Evolutionary conservation across 1,139 yeast genomes (phyloP).

Genomic region (Yamadazyma diddensiae): DNA sequence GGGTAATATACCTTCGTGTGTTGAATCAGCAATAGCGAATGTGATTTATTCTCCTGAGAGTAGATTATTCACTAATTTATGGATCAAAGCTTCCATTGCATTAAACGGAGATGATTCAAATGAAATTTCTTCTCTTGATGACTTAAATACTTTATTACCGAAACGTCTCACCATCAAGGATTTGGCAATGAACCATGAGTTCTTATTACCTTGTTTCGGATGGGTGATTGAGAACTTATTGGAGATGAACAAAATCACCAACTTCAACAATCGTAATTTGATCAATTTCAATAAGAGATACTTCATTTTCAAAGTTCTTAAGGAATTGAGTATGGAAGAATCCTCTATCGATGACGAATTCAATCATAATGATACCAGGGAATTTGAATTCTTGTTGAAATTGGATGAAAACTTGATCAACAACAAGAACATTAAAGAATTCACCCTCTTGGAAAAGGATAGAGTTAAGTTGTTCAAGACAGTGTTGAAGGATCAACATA

Average conservation of each 20-base stretch:
- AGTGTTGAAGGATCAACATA: slow-evolving; percentile 35
- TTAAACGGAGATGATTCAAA: slow-evolving; percentile 17
- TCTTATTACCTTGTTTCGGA: slow-evolving; percentile 78
- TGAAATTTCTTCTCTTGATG: slow-evolving; percentile 23
- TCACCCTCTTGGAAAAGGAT: slow-evolving; percentile 26
- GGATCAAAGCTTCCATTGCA: slow-evolving; percentile 55
- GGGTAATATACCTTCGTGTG: slow-evolving; percentile 69
- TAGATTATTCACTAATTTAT: slow-evolving; percentile 60
- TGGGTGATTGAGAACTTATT: slow-evolving; percentile 47
- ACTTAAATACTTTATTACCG: slow-evolving; percentile 38
- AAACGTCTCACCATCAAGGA: slow-evolving; percentile 23
- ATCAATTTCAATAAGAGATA: slow-evolving; percentile 46
- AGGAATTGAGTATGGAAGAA: slow-evolving; percentile 43
- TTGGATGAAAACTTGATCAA: slow-evolving; percentile 37
- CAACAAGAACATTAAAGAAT: slow-evolving; percentile 26
- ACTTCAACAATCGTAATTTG: slow-evolving; percentile 19
- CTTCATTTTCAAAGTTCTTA: slow-evolving; percentile 38
- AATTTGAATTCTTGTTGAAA: slow-evolving; percentile 45
- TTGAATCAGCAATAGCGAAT: slow-evolving; percentile 76
- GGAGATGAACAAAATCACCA: slow-evolving; percentile 36
- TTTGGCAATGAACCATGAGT: slow-evolving; percentile 31
- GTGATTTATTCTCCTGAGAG: slow-evolving; percentile 82
- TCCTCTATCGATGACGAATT: slow-evolving; percentile 18
- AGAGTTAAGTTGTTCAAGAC: slow-evolving; percentile 28
- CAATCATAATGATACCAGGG: slow-evolving; percentile 37